These are phyloP conservation scores for Gracilaria domingensis DNA, from an alignment of 23 red algal species.

Conservation along the genomic window DNA sequence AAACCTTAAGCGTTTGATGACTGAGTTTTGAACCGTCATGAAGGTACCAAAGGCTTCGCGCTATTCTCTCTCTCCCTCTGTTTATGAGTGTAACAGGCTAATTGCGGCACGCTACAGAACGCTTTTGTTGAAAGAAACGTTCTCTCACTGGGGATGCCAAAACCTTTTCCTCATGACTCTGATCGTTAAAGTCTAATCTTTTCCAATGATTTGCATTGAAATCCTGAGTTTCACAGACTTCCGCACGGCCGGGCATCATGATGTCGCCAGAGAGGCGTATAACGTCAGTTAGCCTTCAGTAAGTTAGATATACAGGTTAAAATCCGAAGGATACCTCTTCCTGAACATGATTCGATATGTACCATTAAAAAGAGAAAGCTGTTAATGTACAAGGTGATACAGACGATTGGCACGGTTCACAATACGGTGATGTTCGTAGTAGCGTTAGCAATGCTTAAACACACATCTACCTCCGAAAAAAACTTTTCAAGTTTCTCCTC, in stretches of 20 bases:
- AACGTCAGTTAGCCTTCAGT: background rate
- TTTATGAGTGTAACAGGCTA: too few relatives aligned
- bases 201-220: too few relatives aligned
- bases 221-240: conserved; percentile 14
- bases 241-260: conserved; percentile 26
- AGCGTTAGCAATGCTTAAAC: conserved; percentile 61
- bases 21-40: background rate
- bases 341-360: background rate
- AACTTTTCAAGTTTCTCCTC: conserved; percentile 18
- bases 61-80: too few relatives aligned
- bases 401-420: background rate
- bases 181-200: too few relatives aligned
- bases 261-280: too few relatives aligned
- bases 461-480: conserved; percentile 47
- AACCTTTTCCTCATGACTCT: too few relatives aligned
- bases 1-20: conserved; percentile 8
- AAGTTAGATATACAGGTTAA: too few relatives aligned
- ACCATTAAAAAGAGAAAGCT: background rate
- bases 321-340: background rate
- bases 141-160: too few relatives aligned
- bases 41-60: background rate
- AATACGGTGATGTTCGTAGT: conserved; percentile 30
- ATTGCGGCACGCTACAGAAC: too few relatives aligned
- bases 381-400: background rate
- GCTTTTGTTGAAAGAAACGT: too few relatives aligned